A percentile compares a stretch with the other conserved stretches of the same genome.
These are phyloP conservation scores for Aspergillus quadrilineatus DNA, from an alignment of 2,329 filamentous ascomycete species.

Conservation along the genomic window DNA sequence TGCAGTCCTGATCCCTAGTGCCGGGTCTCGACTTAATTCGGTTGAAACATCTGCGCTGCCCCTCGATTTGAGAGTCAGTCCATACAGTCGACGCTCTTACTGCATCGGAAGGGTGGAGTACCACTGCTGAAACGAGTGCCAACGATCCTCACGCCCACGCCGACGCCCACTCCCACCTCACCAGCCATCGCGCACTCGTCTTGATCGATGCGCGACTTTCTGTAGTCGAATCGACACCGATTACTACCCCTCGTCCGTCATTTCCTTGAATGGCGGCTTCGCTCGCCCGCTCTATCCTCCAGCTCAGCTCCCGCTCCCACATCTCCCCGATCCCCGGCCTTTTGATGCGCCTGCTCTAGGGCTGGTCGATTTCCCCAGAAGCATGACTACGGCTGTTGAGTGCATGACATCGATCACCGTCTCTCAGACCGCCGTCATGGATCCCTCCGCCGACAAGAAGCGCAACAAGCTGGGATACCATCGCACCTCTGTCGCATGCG, in stretches of 20 bases:
- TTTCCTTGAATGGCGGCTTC: conserved; percentile 13
- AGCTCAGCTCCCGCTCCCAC: not conserved
- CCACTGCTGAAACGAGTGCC: conserved; percentile 18
- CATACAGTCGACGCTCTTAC: conserved; percentile 12
- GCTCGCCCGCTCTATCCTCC: not conserved
- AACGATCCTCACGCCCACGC: conserved; percentile 5
- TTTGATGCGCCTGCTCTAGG: conserved; percentile 28
- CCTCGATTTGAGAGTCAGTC: conserved; percentile 6
- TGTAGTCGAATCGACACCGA: conserved; percentile 2
- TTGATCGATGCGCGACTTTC: not conserved
- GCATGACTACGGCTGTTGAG: conserved; percentile 41
- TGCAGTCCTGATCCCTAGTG: conserved; percentile 1
- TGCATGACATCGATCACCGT: conserved; percentile 34
- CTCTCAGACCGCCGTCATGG: conserved; percentile 37
- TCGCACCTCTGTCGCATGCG: conserved; percentile 89
- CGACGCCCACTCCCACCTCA: not conserved
- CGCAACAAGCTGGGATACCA: conserved; percentile 95
- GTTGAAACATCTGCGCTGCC: conserved; percentile 19
- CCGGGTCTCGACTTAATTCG: conserved; percentile 15
- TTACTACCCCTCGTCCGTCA: not conserved
- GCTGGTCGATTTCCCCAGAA: conserved; percentile 24
- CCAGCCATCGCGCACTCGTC: not conserved
- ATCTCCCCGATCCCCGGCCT: not conserved
- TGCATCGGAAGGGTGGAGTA: conserved; percentile 20
- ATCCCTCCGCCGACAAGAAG: conserved; percentile 59